Evolutionary conservation across 163 green algal genomes (phyloP), one percentile per base, ranked within the genome.

Genomic region (Trebouxiophyceae sp.): DNA sequence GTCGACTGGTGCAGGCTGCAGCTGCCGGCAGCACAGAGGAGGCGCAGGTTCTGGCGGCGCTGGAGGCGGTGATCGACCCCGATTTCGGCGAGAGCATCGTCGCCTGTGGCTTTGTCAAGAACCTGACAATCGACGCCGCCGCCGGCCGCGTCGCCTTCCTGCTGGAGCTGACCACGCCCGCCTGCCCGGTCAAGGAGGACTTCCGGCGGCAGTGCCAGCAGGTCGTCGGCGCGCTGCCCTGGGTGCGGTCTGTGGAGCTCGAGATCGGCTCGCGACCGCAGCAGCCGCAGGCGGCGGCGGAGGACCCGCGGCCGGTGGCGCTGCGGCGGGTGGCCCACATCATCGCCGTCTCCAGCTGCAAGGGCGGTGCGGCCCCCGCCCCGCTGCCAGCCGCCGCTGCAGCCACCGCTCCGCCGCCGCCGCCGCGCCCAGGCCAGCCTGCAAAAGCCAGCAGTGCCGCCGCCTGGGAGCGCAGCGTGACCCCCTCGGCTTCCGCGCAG

Each of bases 51-150:
- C 81, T 98, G 29, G 60, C 54, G 1, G 72, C 80, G 44, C 85
- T 99, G 62, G 74, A 78, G 20, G 73, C 72, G 34, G 91, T 99
- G 64, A 94, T 98, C 26, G 93, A 99, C 77, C 93, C 93, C 3
- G 93, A 99, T 68, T 95, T 99, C 81, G 93, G 90, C 26, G 86
- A 89, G 76, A 87, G 95, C 77, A 96, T 98, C 44, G 93, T 98
- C 5, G 75, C 87, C 22, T 97, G 93, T 70, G 89, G 89, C 23
- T 98, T 98, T 77, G 74, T 98, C 7, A 97, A 97, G 71, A 79
- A 93, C 54, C 69, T 98, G 45, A 54, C 47, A 4, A 63, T 92
- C 4, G 73, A 86, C 24, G 16, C 2, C 24, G 54, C 8, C 34
- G 62, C 24, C 6, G 59, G 47, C 19, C 20, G 27, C 8, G 89